Conservation (phyloP, 768 basidiomycete genomes). For the Neoboletus subvelutipes region DNA sequence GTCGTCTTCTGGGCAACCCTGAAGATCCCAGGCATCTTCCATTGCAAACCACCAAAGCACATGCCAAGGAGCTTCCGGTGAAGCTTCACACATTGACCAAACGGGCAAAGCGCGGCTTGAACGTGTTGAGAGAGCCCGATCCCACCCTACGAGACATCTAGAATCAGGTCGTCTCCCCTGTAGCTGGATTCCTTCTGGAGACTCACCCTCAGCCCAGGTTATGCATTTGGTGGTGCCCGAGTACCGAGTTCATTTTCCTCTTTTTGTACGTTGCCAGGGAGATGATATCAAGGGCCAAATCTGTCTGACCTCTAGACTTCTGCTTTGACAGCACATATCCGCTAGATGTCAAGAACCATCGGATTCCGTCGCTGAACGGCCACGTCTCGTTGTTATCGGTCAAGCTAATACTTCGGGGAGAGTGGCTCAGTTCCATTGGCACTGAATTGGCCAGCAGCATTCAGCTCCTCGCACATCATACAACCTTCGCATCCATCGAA, state of each 20-base stretch:
- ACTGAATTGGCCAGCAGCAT: too few relatives aligned
- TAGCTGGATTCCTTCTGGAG: background rate
- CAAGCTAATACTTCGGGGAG: too few relatives aligned
- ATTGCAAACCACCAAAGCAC: too few relatives aligned
- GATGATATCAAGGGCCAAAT: too few relatives aligned
- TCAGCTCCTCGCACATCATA: background rate
- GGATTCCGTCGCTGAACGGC: background rate
- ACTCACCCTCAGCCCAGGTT: background rate
- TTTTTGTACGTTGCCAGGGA: too few relatives aligned
- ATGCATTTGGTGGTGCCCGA: background rate
- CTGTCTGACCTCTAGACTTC: background rate
- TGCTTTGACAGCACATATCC: too few relatives aligned
- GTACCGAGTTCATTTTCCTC: too few relatives aligned
- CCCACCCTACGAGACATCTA: background rate
- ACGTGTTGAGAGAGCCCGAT: background rate
- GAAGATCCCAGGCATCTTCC: too few relatives aligned
- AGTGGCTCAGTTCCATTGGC: too few relatives aligned
- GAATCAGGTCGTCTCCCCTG: background rate
- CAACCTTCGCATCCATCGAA: background rate
- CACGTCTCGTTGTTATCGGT: background rate
- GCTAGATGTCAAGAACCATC: too few relatives aligned
- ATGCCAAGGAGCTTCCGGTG: background rate
- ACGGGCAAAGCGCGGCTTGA: background rate
- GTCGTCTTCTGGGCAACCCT: too few relatives aligned
- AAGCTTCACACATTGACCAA: background rate